These are phyloP conservation scores for Lepidium aucheri DNA, from an alignment of 345 rosid genomes.

Conservation along the genomic window DNA sequence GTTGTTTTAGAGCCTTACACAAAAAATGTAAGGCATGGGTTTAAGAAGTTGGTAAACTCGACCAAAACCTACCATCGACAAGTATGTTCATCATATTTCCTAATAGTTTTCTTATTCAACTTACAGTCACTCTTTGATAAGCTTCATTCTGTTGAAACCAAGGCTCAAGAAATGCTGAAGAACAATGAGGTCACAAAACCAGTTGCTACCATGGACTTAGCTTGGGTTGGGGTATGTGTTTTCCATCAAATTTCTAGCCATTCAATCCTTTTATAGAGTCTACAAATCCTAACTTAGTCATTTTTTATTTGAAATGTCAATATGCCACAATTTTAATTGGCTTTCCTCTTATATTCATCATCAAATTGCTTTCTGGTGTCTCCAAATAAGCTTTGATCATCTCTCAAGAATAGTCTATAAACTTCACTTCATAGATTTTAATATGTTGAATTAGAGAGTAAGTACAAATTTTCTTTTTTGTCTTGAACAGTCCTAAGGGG, in stretches of 20 bases:
- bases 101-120: not conserved
- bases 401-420: not conserved
- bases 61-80: constrained; percentile 26
- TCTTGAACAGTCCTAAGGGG: constrained; percentile 17
- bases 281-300: not conserved
- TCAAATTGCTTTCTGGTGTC: constrained; percentile 30
- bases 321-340: constrained; percentile 34
- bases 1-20: no score
- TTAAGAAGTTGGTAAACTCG: constrained; percentile 21
- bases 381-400: constrained; percentile 29
- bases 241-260: not conserved
- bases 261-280: not conserved
- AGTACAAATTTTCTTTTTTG: not conserved
- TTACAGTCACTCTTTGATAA: not conserved
- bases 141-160: not conserved
- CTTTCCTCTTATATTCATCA: constrained; percentile 34
- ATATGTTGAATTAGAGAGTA: not conserved
- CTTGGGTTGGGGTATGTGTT: constrained; percentile 43
- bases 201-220: no score
- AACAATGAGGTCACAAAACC: no score
- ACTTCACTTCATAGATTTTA: not conserved
- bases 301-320: not conserved
- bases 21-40: constrained; percentile 11
- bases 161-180: constrained; percentile 40
- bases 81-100: constrained; percentile 15